Evolutionary conservation across 345 rosid genomes (phyloP).

Genomic region (Sonneratia alba): DNA sequence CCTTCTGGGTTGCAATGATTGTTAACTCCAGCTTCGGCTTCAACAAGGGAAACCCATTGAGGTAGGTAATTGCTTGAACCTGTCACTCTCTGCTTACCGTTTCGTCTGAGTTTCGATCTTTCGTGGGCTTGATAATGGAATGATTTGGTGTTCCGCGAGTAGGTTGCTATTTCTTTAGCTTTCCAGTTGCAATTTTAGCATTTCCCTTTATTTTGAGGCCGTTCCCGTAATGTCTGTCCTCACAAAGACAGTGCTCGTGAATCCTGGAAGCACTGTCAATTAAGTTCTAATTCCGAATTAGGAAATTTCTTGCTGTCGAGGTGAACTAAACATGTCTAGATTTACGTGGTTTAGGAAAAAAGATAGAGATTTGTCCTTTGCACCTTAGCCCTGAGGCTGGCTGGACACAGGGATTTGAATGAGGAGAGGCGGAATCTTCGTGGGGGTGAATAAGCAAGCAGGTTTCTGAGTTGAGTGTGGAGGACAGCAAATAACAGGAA

Average conservation of each 20-base stretch:
- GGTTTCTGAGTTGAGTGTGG: too few relatives aligned
- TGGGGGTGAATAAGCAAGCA: too few relatives aligned
- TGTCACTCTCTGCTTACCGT: neutral
- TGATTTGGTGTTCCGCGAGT: neutral
- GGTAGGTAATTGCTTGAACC: slow-evolving; percentile 21
- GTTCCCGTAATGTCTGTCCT: neutral
- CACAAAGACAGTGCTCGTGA: neutral
- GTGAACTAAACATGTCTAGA: neutral
- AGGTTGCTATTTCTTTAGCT: neutral
- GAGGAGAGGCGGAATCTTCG: too few relatives aligned
- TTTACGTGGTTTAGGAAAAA: too few relatives aligned
- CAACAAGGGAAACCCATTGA: slow-evolving; percentile 78
- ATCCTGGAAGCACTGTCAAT: neutral
- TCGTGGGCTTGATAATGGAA: neutral
- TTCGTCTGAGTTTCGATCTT: slow-evolving; percentile 5
- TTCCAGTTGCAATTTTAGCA: neutral
- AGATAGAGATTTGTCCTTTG: too few relatives aligned
- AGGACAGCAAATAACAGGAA: too few relatives aligned
- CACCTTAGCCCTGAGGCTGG: too few relatives aligned
- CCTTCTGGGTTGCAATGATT: slow-evolving; percentile 96
- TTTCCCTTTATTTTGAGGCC: neutral
- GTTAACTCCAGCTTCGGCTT: slow-evolving; percentile 98
- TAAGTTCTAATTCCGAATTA: neutral
- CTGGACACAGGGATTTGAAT: too few relatives aligned
- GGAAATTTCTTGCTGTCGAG: neutral